Evolutionary conservation across 495 filamentous ascomycete genomes (phyloP), one percentile per base, ranked within the genome.

Genomic region (Podospora sp.): DNA sequence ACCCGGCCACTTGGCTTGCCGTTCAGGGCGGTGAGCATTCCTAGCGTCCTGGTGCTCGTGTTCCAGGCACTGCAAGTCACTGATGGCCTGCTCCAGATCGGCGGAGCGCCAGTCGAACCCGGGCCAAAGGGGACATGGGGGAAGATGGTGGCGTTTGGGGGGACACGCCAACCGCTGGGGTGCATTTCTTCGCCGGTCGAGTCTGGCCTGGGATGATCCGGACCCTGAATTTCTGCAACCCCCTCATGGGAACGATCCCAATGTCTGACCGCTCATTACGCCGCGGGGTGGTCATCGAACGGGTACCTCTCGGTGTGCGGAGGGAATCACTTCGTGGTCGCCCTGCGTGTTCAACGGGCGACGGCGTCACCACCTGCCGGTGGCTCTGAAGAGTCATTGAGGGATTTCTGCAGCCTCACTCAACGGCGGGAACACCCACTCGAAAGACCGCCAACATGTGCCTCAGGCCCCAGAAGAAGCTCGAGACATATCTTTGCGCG

Each of bases 361-460:
- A 27, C 29, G n/a, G n/a, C 59, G 59, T 33, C 59, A 49, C 35
- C n/a, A 16, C 35, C 35, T 49, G 12, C 35, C 35, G 33, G 9
- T 27, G 9, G 60, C 35, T 50, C 26, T 57, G 9, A 18, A 12
- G 40, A 14, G 40, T 46, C 40, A 46, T 21, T 62, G 60, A 62
- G 60, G 60, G 29, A 62, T 62, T 62, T 62, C 60, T 62, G 60
- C 60, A 49, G 60, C 60, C 60, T 62, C 60, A 25, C 36, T 62
- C 60, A 62, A 24, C 60, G 33, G 36, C 21, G 36, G 11, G n/a
- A 60, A 60, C 57, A 36, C 57, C 26, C 26, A 21, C 9, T 25
- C 57, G 57, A 60, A 36, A 26, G 57, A 60, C 57, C 26, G 25
- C 57, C 57, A n/a, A 36, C 24, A 60, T 29, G 57, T 20, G 20